Percentiles rank a stretch among this genome's conserved stretches.
Evolutionary conservation across 768 basidiomycete genomes (phyloP).

Genomic region (Lentinula guzmanii): DNA sequence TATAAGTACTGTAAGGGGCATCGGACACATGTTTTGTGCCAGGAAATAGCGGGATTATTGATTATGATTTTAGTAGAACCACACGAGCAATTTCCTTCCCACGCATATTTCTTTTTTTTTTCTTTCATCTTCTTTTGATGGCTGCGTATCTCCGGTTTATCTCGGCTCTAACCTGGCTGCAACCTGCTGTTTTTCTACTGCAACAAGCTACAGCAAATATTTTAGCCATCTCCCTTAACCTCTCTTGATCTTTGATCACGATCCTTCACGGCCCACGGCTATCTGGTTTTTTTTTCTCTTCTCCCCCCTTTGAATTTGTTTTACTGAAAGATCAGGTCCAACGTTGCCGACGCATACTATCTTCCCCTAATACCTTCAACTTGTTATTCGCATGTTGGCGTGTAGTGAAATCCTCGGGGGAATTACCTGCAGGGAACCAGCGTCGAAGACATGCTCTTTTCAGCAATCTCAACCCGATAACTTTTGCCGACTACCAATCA

Average conservation of each 20-base stretch:
- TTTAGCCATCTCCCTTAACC: not conserved
- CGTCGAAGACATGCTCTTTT: not conserved
- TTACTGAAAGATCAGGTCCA: too few relatives aligned
- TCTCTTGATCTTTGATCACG: not conserved
- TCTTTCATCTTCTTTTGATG: not conserved
- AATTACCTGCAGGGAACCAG: not conserved
- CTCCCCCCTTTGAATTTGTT: too few relatives aligned
- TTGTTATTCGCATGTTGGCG: not conserved
- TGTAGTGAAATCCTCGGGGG: not conserved
- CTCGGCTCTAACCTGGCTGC: not conserved
- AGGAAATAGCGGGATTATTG: not conserved
- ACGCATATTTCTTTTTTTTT: not conserved
- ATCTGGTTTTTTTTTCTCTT: too few relatives aligned
- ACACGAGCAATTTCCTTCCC: not conserved
- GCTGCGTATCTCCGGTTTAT: not conserved
- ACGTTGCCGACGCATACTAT: too few relatives aligned
- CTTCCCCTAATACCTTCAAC: too few relatives aligned
- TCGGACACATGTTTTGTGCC: constrained; percentile 16
- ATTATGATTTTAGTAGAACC: not conserved
- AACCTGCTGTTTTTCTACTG: not conserved
- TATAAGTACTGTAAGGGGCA: constrained; percentile 25
- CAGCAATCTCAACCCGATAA: constrained; percentile 3
- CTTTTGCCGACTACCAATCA: not conserved
- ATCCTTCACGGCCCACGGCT: not conserved
- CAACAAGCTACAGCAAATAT: too few relatives aligned